phyloP scores from a whole-genome alignment of 371 early-diverging fungal genomes.

The Mortierella sp. region DNA sequence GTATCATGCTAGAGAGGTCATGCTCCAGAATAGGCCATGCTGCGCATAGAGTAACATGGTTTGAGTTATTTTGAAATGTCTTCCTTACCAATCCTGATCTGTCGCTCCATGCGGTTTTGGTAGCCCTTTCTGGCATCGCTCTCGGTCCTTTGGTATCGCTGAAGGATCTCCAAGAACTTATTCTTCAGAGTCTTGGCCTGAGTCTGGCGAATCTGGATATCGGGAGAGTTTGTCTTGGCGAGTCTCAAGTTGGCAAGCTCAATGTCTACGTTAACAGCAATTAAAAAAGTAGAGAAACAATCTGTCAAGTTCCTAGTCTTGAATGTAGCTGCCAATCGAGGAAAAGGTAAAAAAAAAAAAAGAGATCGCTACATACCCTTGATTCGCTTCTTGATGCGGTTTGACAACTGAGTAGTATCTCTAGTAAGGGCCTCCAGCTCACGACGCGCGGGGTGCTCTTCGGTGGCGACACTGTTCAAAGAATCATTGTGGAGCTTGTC shows the following conservation, averaged over 20 bases:
- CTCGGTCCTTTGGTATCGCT: slow-evolving; percentile 84
- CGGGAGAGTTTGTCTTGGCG: slow-evolving; percentile 19
- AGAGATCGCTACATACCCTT: slow-evolving; percentile 57
- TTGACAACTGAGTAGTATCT: slow-evolving; percentile 71
- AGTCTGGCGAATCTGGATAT: slow-evolving; percentile 35
- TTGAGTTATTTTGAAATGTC: background rate
- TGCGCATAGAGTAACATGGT: background rate
- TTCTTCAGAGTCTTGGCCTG: slow-evolving; percentile 81
- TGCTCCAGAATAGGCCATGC: background rate
- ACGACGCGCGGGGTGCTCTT: slow-evolving; percentile 70
- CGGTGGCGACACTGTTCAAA: slow-evolving; percentile 70
- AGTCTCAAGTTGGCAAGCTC: slow-evolving; percentile 42
- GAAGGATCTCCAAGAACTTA: slow-evolving; percentile 85
- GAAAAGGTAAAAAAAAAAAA: slow-evolving; percentile 1
- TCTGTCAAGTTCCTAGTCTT: background rate
- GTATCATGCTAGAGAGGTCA: background rate
- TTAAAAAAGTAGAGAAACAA: background rate
- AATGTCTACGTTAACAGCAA: too few species aligned
- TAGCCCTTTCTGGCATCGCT: slow-evolving; percentile 84
- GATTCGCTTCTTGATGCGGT: slow-evolving; percentile 69
- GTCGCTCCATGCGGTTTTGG: slow-evolving; percentile 86
- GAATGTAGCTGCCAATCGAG: background rate
- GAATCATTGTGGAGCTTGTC: slow-evolving; percentile 76
- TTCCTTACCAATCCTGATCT: slow-evolving; percentile 81
- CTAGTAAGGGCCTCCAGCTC: slow-evolving; percentile 75